Percentiles rank a stretch among this genome's conserved stretches.
Evolutionary conservation across 257 asterid genomes (phyloP).

Genomic region (Ajuga chamaepitys): DNA sequence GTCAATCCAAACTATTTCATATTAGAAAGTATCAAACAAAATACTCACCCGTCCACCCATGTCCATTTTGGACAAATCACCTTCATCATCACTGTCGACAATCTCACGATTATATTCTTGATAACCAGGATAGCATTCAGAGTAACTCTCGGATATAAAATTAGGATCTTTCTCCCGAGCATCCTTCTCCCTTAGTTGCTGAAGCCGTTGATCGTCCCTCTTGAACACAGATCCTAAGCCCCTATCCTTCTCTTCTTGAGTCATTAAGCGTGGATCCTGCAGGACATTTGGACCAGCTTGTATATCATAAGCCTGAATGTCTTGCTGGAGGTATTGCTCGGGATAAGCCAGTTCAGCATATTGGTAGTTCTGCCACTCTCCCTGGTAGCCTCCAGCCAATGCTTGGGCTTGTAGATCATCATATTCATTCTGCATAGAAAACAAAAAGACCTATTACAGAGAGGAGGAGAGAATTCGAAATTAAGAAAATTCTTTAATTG

Average conservation of each 20-base stretch:
- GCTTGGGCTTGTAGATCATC: constrained; percentile 77
- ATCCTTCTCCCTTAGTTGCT: constrained; percentile 91
- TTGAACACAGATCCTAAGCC: constrained; percentile 97
- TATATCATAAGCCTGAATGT: constrained; percentile 61
- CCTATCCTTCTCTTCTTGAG: constrained; percentile 98
- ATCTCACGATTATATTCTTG: constrained; percentile 94
- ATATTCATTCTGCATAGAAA: constrained; percentile 53
- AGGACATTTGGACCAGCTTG: constrained; percentile 41
- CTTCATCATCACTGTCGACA: constrained; percentile 95
- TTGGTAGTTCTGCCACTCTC: constrained; percentile 94
- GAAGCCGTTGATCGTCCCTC: constrained; percentile 94
- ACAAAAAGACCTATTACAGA: not conserved
- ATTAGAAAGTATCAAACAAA: not conserved
- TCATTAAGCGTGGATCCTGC: constrained; percentile 82
- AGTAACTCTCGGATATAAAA: constrained; percentile 94
- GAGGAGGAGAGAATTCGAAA: not conserved
- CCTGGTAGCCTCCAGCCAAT: constrained; percentile 62
- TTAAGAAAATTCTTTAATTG: not conserved
- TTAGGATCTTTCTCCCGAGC: constrained; percentile 97
- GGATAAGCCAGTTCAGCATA: constrained; percentile 81
- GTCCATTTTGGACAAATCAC: constrained; percentile 94
- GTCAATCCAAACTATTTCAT: not conserved
- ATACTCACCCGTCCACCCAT: constrained; percentile 96
- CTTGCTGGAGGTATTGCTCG: constrained; percentile 84
- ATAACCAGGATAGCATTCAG: constrained; percentile 98